phyloP scores from a whole-genome alignment of 2,329 filamentous ascomycete genomes.

The Gliomastix tumulicola region DNA sequence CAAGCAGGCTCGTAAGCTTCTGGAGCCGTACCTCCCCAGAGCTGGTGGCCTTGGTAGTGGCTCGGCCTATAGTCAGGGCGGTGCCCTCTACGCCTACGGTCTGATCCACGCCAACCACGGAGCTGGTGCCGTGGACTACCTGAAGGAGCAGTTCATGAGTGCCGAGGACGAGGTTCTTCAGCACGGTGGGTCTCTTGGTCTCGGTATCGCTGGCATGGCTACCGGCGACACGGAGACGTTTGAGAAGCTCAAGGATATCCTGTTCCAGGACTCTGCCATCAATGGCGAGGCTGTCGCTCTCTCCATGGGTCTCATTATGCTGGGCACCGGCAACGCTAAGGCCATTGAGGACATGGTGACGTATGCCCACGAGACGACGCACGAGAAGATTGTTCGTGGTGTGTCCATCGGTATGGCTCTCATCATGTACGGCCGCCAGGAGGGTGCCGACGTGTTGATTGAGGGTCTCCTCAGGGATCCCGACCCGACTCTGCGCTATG shows the following conservation, averaged over 20 bases:
- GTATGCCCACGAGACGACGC: slow-evolving; percentile 94
- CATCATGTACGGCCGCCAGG: slow-evolving; percentile 96
- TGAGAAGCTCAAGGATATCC: slow-evolving; percentile 79
- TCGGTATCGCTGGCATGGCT: slow-evolving; percentile 96
- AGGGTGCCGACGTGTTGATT: slow-evolving; percentile 89
- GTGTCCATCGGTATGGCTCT: slow-evolving; percentile 94
- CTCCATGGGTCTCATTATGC: slow-evolving; percentile 95
- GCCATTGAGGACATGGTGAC: slow-evolving; percentile 95
- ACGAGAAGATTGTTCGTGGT: slow-evolving; percentile 97
- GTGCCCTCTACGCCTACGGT: slow-evolving; percentile 90
- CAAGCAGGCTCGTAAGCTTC: slow-evolving; percentile 82
- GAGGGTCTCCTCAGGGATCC: slow-evolving; percentile 89
- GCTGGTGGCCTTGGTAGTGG: slow-evolving; percentile 63
- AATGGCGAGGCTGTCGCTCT: slow-evolving; percentile 96
- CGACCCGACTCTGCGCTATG: slow-evolving; percentile 88
- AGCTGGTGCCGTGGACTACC: slow-evolving; percentile 76
- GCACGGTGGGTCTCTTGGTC: slow-evolving; percentile 88
- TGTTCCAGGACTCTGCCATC: slow-evolving; percentile 90
- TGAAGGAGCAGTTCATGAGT: slow-evolving; percentile 66
- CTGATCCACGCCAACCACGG: slow-evolving; percentile 97
- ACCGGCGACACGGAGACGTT: slow-evolving; percentile 88
- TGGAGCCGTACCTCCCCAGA: slow-evolving; percentile 90
- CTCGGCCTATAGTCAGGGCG: slow-evolving; percentile 92
- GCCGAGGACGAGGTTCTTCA: slow-evolving; percentile 90
- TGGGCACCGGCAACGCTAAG: slow-evolving; percentile 92